Percentiles rank a stretch among this genome's conserved stretches.
These are phyloP conservation scores for Kurtzmaniella quercitrusa DNA, from an alignment of 1,139 yeast genomes.

Conservation along the genomic window DNA sequence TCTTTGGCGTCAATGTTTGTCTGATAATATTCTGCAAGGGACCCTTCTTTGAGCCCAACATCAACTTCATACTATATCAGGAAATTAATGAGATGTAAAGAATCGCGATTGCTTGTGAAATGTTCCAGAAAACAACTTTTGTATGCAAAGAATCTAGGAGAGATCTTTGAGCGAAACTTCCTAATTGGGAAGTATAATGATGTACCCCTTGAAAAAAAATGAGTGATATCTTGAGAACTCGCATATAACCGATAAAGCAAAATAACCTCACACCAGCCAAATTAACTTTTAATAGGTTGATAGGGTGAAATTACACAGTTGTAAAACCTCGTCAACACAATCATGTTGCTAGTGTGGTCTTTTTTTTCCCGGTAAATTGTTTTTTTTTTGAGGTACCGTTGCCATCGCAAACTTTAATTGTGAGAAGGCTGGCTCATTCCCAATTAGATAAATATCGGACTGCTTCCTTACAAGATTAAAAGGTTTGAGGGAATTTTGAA, in stretches of 20 bases:
- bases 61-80: neutral
- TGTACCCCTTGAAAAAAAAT: neutral
- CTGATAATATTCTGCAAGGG: neutral
- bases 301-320: neutral
- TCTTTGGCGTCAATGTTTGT: neutral
- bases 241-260: no score
- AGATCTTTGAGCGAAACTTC: slow-evolving; percentile 1
- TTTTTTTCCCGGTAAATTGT: neutral
- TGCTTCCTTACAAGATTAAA: neutral
- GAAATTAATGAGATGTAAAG: neutral
- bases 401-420: neutral
- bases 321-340: no score
- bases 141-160: neutral
- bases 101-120: neutral
- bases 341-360: neutral
- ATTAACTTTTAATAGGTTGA: neutral
- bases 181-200: neutral
- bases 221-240: neutral
- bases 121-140: neutral
- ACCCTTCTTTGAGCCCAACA: neutral
- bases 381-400: neutral
- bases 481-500: neutral
- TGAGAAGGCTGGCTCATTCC: neutral
- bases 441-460: neutral
- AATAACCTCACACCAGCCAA: no score